These are phyloP conservation scores for Globisporangium emineosum DNA, from an alignment of 352 stramenopile species.

Conservation along the genomic window DNA sequence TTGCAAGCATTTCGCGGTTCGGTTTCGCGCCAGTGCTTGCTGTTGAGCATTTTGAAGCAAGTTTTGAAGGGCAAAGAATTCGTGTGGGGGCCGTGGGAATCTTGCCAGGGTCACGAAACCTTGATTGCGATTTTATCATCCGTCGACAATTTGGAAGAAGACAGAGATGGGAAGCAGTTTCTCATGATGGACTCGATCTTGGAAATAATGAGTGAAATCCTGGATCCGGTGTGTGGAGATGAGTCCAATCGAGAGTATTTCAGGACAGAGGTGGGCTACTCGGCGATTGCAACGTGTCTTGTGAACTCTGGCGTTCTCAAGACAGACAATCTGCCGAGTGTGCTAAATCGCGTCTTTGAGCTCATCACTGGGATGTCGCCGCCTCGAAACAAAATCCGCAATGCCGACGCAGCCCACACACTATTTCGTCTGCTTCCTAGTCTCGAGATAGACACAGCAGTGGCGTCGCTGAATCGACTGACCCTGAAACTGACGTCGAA, in stretches of 20 bases:
- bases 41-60: constrained; percentile 43
- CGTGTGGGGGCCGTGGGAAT: constrained; percentile 43
- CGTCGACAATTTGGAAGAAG: constrained; percentile 26
- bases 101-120: constrained; percentile 57
- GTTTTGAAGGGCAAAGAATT: constrained; percentile 39
- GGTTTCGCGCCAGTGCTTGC: constrained; percentile 29
- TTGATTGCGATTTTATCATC: constrained; percentile 61
- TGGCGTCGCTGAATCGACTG: constrained; percentile 34
- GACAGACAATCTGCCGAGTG: constrained; percentile 25
- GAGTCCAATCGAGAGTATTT: constrained; percentile 39
- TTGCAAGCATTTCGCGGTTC: constrained; percentile 39
- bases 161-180: constrained; percentile 22
- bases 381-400: constrained; percentile 50
- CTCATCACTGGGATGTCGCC: constrained; percentile 41
- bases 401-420: constrained; percentile 50
- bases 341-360: constrained; percentile 56
- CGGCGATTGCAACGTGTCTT: constrained; percentile 55
- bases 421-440: constrained; percentile 48
- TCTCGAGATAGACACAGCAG: constrained; percentile 26
- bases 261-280: constrained; percentile 35
- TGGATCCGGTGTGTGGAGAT: constrained; percentile 32
- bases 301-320: constrained; percentile 45
- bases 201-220: constrained; percentile 39
- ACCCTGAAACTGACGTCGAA: constrained; percentile 44
- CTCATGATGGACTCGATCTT: constrained; percentile 53